Evolutionary conservation across 768 basidiomycete genomes (phyloP), one percentile per base, ranked within the genome.

Genomic region (Suillus discolor): DNA sequence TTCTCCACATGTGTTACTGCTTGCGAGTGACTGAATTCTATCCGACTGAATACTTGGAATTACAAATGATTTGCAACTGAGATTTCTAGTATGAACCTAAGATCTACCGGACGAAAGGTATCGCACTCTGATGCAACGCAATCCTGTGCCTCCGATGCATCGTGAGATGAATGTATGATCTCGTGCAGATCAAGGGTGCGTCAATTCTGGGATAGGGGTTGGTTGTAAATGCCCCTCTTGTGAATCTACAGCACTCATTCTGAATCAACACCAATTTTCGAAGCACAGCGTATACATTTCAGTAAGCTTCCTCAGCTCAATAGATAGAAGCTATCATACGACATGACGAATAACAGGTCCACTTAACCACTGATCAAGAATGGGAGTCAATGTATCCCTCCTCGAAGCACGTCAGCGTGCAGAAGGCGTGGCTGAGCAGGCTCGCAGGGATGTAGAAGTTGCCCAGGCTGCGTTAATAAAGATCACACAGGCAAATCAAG

Each of bases 351-450:
- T 28, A 11, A 41, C 11, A 59, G 57, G 16, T 39, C 15, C 2
- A 34, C 34, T 3, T 34, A 8, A 39, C 23, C 38, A 41, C 39
- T n/a, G n/a, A 16, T 11, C 1, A 1, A 18, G 13, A 20, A 59
- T 59, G 57, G 39, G 57, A 25, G 2, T 2, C 7, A 66, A 63
- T 20, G 53, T 54, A 23, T 44, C 62, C 1, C 16, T 66, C 6
- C 28, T 15, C 4, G 65, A 47, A 41, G 51, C 41, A 6, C 65
- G 53, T n/a, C 62, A 44, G n/a, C 51, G 34, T 4, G 65, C 63
- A 23, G 62, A 66, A 39, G 65, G 42, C 1, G 65, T 54, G 9
- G 28, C 38, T 12, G 54, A 64, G 49, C 36, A 66, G 16, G 65
- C 65, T 5, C 39, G 47, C 41, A 36, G 20, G 39, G 42, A 63